These are phyloP conservation scores for Iris pallida DNA, from an alignment of 116 monocot species.

Conservation along the genomic window DNA sequence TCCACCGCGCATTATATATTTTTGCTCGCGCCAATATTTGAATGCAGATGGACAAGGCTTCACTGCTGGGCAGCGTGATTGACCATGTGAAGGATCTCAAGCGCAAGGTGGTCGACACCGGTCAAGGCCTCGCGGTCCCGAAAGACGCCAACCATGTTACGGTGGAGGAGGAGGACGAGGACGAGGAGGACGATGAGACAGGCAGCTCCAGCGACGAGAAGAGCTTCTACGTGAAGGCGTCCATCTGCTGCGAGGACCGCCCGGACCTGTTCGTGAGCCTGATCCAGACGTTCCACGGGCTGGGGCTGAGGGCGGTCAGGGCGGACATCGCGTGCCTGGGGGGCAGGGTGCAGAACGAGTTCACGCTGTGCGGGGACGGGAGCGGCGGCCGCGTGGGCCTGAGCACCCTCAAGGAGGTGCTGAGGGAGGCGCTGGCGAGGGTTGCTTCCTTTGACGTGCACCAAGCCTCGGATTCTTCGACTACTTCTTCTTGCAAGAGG, in stretches of 20 bases:
- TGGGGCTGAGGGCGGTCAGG: slow-evolving; percentile 30
- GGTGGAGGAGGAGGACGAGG: slow-evolving; percentile 13
- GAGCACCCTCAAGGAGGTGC: slow-evolving; percentile 26
- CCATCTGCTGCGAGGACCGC: slow-evolving; percentile 49
- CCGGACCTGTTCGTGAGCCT: slow-evolving; percentile 37
- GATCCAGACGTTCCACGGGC: slow-evolving; percentile 21
- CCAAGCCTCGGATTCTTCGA: too few relatives aligned
- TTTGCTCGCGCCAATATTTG: neutral
- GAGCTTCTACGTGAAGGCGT: slow-evolving; percentile 27
- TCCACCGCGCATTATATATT: neutral
- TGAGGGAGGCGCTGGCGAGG: slow-evolving; percentile 20
- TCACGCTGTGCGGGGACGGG: slow-evolving; percentile 20
- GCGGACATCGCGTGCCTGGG: slow-evolving; percentile 41
- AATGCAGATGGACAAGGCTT: slow-evolving; percentile 62
- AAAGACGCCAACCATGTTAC: slow-evolving; percentile 23
- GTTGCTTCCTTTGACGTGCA: slow-evolving; percentile 11
- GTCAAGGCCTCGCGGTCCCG: slow-evolving; percentile 21
- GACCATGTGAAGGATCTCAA: slow-evolving; percentile 51
- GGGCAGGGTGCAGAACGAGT: slow-evolving; percentile 40
- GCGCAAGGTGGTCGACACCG: slow-evolving; percentile 19
- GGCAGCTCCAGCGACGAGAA: neutral
- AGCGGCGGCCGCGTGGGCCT: neutral
- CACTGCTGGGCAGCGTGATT: slow-evolving; percentile 38
- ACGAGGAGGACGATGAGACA: neutral
- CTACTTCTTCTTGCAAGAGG: neutral